Evolutionary conservation across 805 yeast genomes (phyloP), one percentile per base, ranked within the genome.

Genomic region (Pichia eremophila): DNA sequence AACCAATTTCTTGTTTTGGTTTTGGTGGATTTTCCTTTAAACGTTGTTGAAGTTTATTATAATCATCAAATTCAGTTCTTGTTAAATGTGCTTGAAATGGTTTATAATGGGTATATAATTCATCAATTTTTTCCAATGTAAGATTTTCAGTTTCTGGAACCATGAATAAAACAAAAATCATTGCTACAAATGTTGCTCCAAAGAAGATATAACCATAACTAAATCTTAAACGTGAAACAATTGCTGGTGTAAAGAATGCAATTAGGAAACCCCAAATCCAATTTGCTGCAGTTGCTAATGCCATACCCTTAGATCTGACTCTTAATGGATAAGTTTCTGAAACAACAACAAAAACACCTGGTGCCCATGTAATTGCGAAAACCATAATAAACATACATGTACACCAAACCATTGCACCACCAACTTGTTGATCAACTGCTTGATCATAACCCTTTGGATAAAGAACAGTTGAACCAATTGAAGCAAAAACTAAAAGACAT

Each of bases 291-390:
- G 81, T 71, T 43, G 85, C 81, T 54, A 79, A 69, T 19, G 83
- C 76, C 80, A 82, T 79, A 39, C 77, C 75, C 63, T 74, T 77
- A 35, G 78, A 66, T 64, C 80, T 76, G 54, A 81, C 77, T 67
- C 81, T 75, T 54, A 79, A 70, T 47, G 87, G 87, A 64, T 78
- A 83, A 31, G 80, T 66, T 62, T 83, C 90, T 40, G 85, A 75
- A 27, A 81, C 77, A 49, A 82, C 73, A 45, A 79, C 79, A 66
- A 75, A 82, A 37, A 79, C 77, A 53, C 81, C 79, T 45, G 88
- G 86, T 35, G 86, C 88, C 81, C 86, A 79, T 7, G 87, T 78
- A 25, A 79, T 71, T 5, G 89, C 89, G 61, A 83, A 83, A 59
- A 71, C 75, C 64, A 78, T 69, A 49, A 83, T 77, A 66, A 72